Evolutionary conservation across 208 protist species (phyloP).

Genomic region (Acanthamoeba lenticulata): DNA sequence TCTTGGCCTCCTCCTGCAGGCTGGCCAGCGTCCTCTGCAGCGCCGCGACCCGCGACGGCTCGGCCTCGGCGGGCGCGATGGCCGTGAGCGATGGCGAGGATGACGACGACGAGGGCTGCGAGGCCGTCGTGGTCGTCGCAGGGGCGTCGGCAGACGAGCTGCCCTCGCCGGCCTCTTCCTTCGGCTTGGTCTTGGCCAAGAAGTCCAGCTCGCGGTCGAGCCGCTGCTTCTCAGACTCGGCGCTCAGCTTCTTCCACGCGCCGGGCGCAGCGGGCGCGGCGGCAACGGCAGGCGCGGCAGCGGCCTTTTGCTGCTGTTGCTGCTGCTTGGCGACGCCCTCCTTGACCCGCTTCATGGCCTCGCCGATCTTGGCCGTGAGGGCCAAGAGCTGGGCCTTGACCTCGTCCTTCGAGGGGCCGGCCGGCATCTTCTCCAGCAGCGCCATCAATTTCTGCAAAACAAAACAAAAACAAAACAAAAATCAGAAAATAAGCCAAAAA

Average conservation of each 20-base stretch:
- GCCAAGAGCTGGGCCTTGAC: slow-evolving; percentile 27
- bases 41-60: not conserved
- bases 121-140: not conserved
- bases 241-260: not conserved
- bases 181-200: not conserved
- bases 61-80: not conserved
- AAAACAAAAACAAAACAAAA: not conserved
- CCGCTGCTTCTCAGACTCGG: not conserved
- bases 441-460: not conserved
- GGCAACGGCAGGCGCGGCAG: not conserved
- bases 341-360: not conserved
- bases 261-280: not conserved
- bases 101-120: no score
- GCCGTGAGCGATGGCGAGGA: no score
- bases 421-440: slow-evolving; percentile 37
- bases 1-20: slow-evolving; percentile 32
- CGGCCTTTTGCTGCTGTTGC: no score
- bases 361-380: slow-evolving; percentile 26
- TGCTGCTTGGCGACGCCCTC: not conserved
- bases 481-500: not conserved
- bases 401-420: slow-evolving; percentile 1
- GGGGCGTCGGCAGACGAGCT: not conserved
- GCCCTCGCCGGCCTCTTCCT: not conserved
- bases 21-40: slow-evolving; percentile 30
- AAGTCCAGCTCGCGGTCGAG: not conserved